Conservation (phyloP, 2,329 filamentous ascomycete genomes). For the Pseudogymnoascus sp. region DNA sequence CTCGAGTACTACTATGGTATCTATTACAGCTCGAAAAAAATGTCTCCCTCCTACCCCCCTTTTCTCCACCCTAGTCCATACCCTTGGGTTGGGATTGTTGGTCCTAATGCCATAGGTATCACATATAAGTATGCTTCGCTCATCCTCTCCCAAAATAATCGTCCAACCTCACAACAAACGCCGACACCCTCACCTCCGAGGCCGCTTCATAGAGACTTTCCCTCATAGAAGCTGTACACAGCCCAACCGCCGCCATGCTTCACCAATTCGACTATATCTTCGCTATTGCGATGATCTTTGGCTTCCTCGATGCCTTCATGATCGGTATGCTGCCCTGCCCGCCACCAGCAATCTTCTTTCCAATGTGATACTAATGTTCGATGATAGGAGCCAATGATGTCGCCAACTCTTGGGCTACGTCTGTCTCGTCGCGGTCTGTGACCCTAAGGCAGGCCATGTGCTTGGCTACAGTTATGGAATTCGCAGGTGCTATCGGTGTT, state of each 20-base stretch:
- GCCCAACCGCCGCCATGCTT: conserved; percentile 25
- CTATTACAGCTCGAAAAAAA: background rate
- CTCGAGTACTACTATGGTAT: background rate
- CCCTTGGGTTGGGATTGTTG: background rate
- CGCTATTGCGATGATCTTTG: conserved; percentile 55
- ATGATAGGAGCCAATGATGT: conserved; percentile 46
- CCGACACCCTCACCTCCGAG: background rate
- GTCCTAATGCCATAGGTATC: background rate
- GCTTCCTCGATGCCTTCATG: conserved; percentile 50
- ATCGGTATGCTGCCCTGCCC: background rate
- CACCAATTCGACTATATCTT: conserved; percentile 54
- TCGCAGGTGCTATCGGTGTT: conserved; percentile 51
- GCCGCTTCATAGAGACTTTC: background rate
- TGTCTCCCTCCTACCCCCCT: background rate
- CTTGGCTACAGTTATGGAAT: conserved; percentile 51
- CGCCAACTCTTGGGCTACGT: conserved; percentile 68
- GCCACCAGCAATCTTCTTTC: background rate
- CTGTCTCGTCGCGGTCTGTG: conserved; percentile 60
- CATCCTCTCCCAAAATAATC: background rate
- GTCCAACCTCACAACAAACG: background rate
- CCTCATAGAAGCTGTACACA: conserved; percentile 1
- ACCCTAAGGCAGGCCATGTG: conserved; percentile 52
- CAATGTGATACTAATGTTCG: conserved; percentile 12
- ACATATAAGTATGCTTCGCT: background rate
- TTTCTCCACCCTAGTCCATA: background rate